phyloP scores from a whole-genome alignment of 2,329 filamentous ascomycete genomes.

The Aureobasidium subglaciale region DNA sequence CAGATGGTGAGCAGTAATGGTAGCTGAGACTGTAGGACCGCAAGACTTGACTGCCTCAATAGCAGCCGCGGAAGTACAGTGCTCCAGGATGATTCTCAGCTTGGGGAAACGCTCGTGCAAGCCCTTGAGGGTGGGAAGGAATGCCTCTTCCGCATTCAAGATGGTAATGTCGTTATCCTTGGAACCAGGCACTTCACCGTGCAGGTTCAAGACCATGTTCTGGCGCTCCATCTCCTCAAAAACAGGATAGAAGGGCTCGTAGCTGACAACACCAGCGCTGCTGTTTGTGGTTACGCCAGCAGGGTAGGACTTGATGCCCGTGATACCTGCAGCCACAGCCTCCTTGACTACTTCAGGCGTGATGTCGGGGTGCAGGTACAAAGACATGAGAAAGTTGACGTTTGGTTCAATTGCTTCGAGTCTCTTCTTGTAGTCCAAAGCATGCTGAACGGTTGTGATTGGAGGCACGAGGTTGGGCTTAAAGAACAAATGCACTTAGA shows the following conservation, averaged over 20 bases:
- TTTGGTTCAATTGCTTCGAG: conserved; percentile 40
- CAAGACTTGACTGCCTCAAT: conserved; percentile 70
- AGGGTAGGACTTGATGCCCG: conserved; percentile 64
- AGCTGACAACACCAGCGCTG: conserved; percentile 59
- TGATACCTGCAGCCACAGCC: conserved; percentile 65
- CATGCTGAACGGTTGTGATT: conserved; percentile 42
- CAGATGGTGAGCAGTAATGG: conserved; percentile 82
- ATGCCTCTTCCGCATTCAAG: conserved; percentile 65
- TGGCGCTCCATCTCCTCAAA: conserved; percentile 86
- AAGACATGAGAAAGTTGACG: conserved; percentile 45
- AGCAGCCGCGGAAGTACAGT: conserved; percentile 80
- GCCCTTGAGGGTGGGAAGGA: conserved; percentile 69
- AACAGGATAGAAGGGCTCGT: conserved; percentile 66
- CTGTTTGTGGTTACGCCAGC: conserved; percentile 54
- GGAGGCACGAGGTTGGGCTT: conserved; percentile 46
- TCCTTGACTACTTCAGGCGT: conserved; percentile 55
- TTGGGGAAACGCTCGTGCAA: conserved; percentile 70
- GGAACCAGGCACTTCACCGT: conserved; percentile 70
- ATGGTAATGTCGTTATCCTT: conserved; percentile 33
- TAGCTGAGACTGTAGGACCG: conserved; percentile 68
- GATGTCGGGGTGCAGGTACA: conserved; percentile 44
- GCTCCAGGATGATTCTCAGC: conserved; percentile 63
- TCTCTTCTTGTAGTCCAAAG: conserved; percentile 38
- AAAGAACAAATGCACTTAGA: neutral
- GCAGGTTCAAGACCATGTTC: conserved; percentile 81